phyloP scores from a whole-genome alignment of 805 yeast species.

The Diddensiella transvaalensis region DNA sequence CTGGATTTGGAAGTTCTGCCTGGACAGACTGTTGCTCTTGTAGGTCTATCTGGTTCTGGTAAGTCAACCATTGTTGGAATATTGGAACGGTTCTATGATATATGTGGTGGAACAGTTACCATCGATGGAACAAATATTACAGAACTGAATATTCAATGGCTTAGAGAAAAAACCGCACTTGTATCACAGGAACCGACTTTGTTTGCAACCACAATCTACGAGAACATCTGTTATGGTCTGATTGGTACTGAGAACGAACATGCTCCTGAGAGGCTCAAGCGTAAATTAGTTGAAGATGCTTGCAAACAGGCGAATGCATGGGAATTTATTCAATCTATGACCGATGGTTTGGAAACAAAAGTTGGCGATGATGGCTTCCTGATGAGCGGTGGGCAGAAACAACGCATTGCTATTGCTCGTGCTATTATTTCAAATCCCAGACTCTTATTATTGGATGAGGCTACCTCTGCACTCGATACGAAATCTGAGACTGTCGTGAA shows the following conservation, averaged over 20 bases:
- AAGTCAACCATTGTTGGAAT: slow-evolving; percentile 85
- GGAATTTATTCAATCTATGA: slow-evolving; percentile 51
- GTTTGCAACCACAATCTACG: slow-evolving; percentile 82
- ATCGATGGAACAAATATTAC: slow-evolving; percentile 83
- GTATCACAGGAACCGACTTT: slow-evolving; percentile 97
- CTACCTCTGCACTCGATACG: slow-evolving; percentile 52
- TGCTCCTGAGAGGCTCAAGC: slow-evolving; percentile 37
- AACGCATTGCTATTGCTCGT: slow-evolving; percentile 62
- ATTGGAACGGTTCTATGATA: slow-evolving; percentile 86
- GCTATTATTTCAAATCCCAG: slow-evolving; percentile 57
- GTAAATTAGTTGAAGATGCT: slow-evolving; percentile 36
- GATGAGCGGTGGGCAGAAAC: slow-evolving; percentile 64
- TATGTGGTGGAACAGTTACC: slow-evolving; percentile 64
- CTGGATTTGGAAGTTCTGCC: slow-evolving; percentile 78
- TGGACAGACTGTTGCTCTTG: slow-evolving; percentile 88
- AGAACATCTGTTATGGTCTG: slow-evolving; percentile 83
- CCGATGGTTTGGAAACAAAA: slow-evolving; percentile 78
- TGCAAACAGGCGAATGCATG: slow-evolving; percentile 39
- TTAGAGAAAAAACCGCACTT: slow-evolving; percentile 74
- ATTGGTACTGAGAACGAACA: slow-evolving; percentile 65
- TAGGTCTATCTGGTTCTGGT: slow-evolving; percentile 95
- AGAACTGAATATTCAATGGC: slow-evolving; percentile 66
- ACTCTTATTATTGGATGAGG: slow-evolving; percentile 56
- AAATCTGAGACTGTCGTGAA: slow-evolving; percentile 41
- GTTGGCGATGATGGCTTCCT: slow-evolving; percentile 57